Conservation (phyloP, 306 rosid genomes). For the Aeschynomene evenia region DNA sequence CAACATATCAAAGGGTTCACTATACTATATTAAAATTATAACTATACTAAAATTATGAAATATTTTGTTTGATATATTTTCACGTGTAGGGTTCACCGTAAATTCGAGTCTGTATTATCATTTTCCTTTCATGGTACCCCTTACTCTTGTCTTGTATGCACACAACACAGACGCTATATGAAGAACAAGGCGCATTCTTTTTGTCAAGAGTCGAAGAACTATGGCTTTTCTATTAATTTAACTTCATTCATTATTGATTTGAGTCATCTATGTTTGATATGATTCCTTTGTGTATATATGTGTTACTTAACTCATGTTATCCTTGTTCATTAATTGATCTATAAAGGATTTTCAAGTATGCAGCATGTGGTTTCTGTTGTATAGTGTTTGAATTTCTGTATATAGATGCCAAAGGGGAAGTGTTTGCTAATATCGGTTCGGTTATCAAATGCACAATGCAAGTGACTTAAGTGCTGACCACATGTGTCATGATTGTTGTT, state of each 20-base stretch:
- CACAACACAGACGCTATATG: not conserved
- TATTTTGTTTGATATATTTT: too few species aligned
- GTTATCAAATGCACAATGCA: slow-evolving; percentile 15
- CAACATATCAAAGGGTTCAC: too few species aligned
- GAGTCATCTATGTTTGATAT: not conserved
- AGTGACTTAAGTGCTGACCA: not conserved
- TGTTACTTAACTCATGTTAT: not conserved
- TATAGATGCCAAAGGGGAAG: not conserved
- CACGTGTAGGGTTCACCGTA: too few species aligned
- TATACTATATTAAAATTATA: too few species aligned
- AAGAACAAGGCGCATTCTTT: not conserved
- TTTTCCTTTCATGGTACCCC: not conserved
- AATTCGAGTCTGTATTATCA: too few species aligned
- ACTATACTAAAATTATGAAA: too few species aligned
- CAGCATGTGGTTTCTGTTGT: not conserved
- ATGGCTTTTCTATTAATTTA: not conserved
- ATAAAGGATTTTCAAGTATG: not conserved
- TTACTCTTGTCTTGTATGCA: not conserved
- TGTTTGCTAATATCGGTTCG: not conserved
- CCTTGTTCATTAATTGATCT: not conserved
- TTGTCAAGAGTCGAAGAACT: not conserved
- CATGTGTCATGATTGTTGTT: not conserved
- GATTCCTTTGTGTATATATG: not conserved
- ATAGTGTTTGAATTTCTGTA: slow-evolving; percentile 14
- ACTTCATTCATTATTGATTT: not conserved